Conservation (phyloP, 805 yeast genomes). For the Pichia insulana region DNA sequence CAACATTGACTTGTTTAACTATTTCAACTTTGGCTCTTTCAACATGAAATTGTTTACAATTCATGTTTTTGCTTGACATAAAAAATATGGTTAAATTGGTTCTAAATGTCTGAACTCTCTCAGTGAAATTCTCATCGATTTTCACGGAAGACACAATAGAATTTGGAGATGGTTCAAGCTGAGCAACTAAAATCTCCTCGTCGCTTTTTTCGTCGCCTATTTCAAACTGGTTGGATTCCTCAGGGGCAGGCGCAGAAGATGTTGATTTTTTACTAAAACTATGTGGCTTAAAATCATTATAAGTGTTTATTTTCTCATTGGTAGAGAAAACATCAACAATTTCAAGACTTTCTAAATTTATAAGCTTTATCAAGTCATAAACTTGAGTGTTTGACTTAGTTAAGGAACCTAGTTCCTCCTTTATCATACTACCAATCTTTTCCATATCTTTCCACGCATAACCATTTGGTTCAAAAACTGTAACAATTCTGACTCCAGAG, state of each 20-base stretch:
- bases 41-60: conserved; percentile 1
- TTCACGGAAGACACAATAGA: background rate
- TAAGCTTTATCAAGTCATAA: conserved; percentile 18
- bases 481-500: conserved; percentile 18
- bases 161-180: conserved; percentile 3
- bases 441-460: conserved; percentile 23
- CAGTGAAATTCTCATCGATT: no score
- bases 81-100: conserved; percentile 13
- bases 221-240: conserved; percentile 1
- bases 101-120: background rate
- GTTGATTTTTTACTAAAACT: no score
- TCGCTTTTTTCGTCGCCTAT: background rate
- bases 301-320: no score
- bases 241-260: no score
- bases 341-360: conserved; percentile 15
- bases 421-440: conserved; percentile 20
- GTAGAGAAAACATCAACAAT: conserved; percentile 6
- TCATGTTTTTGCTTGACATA: conserved; percentile 9
- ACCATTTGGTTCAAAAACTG: conserved; percentile 24
- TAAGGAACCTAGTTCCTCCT: conserved; percentile 19
- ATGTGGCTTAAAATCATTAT: no score
- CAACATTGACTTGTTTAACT: background rate
- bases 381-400: conserved; percentile 12
- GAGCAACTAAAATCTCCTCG: background rate
- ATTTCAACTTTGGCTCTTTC: background rate